These are phyloP conservation scores for Heliamphora exappendiculata DNA, from an alignment of 148 eudicot genomes.

Conservation along the genomic window DNA sequence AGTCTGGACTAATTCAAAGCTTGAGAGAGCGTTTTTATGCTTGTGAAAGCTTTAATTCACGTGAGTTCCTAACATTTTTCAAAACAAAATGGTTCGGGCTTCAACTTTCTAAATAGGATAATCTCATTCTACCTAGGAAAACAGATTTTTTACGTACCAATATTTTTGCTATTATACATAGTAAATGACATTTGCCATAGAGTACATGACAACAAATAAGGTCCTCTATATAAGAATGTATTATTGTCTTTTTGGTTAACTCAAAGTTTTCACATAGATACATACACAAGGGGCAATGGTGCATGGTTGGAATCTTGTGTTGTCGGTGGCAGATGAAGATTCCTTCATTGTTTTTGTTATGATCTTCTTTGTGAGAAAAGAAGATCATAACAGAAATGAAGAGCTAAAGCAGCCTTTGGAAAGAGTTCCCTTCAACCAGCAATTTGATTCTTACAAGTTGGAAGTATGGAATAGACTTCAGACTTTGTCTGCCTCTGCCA, in stretches of 20 bases:
- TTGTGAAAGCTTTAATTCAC: background rate
- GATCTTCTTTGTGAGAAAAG: background rate
- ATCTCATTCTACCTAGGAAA: background rate
- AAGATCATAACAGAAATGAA: background rate
- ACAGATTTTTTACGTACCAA: too few relatives aligned
- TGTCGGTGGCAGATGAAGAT: constrained; percentile 13
- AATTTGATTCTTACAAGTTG: constrained; percentile 17
- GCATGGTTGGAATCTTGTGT: background rate
- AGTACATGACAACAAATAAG: too few relatives aligned
- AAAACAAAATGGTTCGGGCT: background rate
- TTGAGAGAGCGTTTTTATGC: too few relatives aligned
- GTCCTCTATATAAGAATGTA: background rate
- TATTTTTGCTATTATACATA: background rate
- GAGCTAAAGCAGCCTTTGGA: background rate
- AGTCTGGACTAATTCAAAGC: too few relatives aligned
- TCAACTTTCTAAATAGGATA: background rate
- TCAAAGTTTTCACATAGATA: constrained; percentile 11
- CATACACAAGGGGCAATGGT: background rate
- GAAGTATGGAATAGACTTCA: background rate
- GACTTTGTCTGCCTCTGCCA: background rate
- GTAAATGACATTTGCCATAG: background rate
- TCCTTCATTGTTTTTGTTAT: constrained; percentile 4
- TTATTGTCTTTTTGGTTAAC: constrained; percentile 16
- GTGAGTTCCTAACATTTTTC: background rate
- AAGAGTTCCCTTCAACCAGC: constrained; percentile 14